Evolutionary conservation across 2,329 filamentous ascomycete genomes (phyloP), one percentile per base, ranked within the genome.

Genomic region (Exserohilum turcica): DNA sequence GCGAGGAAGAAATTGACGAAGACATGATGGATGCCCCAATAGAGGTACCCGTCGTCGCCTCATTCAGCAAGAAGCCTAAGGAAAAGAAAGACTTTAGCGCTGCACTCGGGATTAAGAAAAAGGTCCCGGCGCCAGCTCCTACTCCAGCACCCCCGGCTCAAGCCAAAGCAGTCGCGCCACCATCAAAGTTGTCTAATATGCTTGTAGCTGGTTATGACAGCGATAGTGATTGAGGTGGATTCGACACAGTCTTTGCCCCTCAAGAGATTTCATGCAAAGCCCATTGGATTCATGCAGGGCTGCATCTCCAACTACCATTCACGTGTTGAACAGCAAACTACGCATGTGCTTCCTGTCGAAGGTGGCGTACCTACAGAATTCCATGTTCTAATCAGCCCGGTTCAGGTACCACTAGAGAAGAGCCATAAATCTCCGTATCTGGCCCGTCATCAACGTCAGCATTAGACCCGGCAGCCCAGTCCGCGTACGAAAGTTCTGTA

Each of bases 31-130:
- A 68, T 18, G 56, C 51, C 15, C 61, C 67, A 1, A 45, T 62
- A 3, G 67, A 66, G 4, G 54, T 49, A 19, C 59, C 64, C 7
- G 70, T 76, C 49, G 79, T 80, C 59, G 78, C 85, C 2, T 81
- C 83, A 5, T 86, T 84, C 0, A 95, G 93, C 68, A 89, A 89
- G 73, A 82, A 89, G 55, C 84, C 88, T 43, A 96, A 96, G 78
- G 88, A 91, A 77, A 97, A 96, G 78, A 96, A 94, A 75, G 86
- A 94, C 54, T 84, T 89, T 52, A 79, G 86, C 0, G 86, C 88
- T 12, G 78, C 87, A 18, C 75, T 96, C 43, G 92, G 92, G 1
- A 92, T 97, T 66, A 97, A 96, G 80, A 73, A 71, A 62, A 71
- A 73, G 50, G 48, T 52, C 6, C 21, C 57, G 16, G 48, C 54